These are phyloP conservation scores for Cladosporium halotolerans DNA, from an alignment of 2,329 filamentous ascomycete species.

Conservation along the genomic window DNA sequence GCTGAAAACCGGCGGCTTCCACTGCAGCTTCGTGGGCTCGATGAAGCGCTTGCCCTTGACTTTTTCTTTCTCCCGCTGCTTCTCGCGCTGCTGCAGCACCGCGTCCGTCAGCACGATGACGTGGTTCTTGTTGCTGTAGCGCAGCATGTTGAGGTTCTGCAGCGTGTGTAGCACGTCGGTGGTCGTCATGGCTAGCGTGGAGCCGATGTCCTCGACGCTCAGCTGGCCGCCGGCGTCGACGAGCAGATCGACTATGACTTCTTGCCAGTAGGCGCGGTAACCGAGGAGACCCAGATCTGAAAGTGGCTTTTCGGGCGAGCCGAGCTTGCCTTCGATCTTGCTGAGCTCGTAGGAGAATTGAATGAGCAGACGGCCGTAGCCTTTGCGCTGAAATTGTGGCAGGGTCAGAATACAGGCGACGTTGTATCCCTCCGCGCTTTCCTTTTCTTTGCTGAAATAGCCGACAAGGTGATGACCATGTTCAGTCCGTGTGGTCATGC, in stretches of 20 bases:
- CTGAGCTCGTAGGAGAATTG: constrained; percentile 97
- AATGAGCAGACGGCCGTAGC: constrained; percentile 87
- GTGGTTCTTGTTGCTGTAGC: constrained; percentile 94
- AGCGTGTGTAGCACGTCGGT: constrained; percentile 93
- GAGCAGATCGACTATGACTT: constrained; percentile 85
- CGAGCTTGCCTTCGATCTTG: constrained; percentile 89
- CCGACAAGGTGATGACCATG: constrained; percentile 93
- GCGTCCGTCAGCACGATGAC: constrained; percentile 88
- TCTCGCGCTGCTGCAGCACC: constrained; percentile 61
- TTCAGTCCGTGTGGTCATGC: constrained; percentile 86
- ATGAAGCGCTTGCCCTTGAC: constrained; percentile 70
- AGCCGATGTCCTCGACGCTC: constrained; percentile 79
- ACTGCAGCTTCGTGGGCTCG: constrained; percentile 72
- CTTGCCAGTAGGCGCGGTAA: constrained; percentile 96
- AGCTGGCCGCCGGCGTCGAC: constrained; percentile 64
- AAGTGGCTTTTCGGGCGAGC: constrained; percentile 92
- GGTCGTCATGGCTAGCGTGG: constrained; percentile 84
- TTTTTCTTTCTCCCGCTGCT: constrained; percentile 67
- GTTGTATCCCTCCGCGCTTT: constrained; percentile 94
- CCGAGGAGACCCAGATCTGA: constrained; percentile 88
- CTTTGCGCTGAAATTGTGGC: constrained; percentile 92
- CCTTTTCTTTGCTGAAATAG: constrained; percentile 99
- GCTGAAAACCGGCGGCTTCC: constrained; percentile 94
- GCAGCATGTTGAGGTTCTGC: constrained; percentile 88
- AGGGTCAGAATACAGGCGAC: constrained; percentile 95